phyloP scores from a whole-genome alignment of 495 filamentous ascomycete species.

The Thermochaetoides thermophila region DNA sequence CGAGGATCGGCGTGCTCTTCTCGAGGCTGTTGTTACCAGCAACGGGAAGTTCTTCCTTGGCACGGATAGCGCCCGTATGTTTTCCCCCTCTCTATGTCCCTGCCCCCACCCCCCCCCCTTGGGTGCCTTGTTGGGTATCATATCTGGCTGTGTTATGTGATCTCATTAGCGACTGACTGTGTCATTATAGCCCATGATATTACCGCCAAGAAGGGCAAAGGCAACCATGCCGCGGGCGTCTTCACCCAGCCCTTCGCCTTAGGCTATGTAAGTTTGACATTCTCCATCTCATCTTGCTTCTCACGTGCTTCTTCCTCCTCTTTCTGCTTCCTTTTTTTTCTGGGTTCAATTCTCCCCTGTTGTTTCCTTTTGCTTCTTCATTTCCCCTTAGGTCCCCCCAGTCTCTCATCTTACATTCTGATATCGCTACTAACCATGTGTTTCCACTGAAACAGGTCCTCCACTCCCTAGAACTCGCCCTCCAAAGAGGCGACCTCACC shows the following conservation, averaged over 20 bases:
- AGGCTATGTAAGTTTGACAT: constrained; percentile 46
- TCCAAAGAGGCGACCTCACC: constrained; percentile 48
- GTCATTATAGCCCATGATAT: constrained; percentile 72
- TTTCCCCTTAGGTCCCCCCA: not conserved
- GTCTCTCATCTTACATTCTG: not conserved
- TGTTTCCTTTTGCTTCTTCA: not conserved
- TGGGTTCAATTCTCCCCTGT: too few species aligned
- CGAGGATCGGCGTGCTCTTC: constrained; percentile 58
- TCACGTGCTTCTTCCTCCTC: too few species aligned
- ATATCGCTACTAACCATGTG: too few species aligned
- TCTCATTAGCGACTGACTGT: too few species aligned
- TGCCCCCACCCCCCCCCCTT: constrained; percentile 28
- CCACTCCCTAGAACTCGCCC: constrained; percentile 54
- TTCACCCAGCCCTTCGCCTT: constrained; percentile 87
- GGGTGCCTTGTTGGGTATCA: too few species aligned
- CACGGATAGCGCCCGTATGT: constrained; percentile 15
- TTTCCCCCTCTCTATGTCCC: not conserved
- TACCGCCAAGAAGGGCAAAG: constrained; percentile 51
- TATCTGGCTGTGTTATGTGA: too few species aligned
- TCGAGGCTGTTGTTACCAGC: constrained; percentile 50
- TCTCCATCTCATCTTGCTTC: too few species aligned
- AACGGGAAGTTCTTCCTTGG: constrained; percentile 70
- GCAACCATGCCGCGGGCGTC: constrained; percentile 62
- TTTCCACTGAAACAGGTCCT: too few species aligned
- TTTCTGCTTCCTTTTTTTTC: too few species aligned